A percentile compares a stretch with the other conserved stretches of the same genome.
phyloP scores from a whole-genome alignment of 2,329 filamentous ascomycete genomes.

The Sarocladiaceae sp. region DNA sequence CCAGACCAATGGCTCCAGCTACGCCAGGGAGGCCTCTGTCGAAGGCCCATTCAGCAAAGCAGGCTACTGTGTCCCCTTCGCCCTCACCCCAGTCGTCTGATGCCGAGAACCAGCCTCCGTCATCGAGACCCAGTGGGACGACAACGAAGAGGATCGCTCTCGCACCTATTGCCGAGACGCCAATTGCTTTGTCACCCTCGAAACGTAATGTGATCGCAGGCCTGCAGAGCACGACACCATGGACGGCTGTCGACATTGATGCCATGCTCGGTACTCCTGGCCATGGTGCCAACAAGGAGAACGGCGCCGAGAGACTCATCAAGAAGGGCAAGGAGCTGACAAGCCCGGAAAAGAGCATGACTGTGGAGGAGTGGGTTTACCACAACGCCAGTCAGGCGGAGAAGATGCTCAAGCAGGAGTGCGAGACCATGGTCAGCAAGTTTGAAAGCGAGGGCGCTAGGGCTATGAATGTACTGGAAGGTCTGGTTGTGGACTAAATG shows the following conservation, averaged over 20 bases:
- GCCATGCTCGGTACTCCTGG: conserved; percentile 52
- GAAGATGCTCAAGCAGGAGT: conserved; percentile 72
- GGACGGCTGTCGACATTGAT: conserved; percentile 76
- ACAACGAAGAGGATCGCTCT: conserved; percentile 42
- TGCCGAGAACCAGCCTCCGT: conserved; percentile 74
- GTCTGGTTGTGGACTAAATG: conserved; percentile 52
- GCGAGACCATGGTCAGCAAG: conserved; percentile 73
- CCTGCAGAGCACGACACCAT: conserved; percentile 56
- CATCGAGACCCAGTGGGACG: conserved; percentile 50
- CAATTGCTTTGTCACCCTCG: conserved; percentile 52
- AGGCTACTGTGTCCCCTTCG: conserved; percentile 56
- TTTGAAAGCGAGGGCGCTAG: conserved; percentile 81
- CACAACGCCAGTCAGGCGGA: conserved; percentile 79
- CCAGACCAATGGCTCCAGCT: neutral
- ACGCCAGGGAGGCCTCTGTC: conserved; percentile 40
- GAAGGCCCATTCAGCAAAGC: conserved; percentile 45
- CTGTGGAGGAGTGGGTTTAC: conserved; percentile 87
- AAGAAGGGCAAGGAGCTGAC: conserved; percentile 59
- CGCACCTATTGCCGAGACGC: conserved; percentile 41
- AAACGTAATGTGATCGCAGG: conserved; percentile 54
- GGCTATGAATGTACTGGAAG: conserved; percentile 75
- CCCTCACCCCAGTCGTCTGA: conserved; percentile 73
- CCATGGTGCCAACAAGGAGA: conserved; percentile 44
- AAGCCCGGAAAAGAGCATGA: conserved; percentile 81
- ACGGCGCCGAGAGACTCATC: conserved; percentile 44